Conservation (phyloP, 2,329 filamentous ascomycete species). For the Chrysoporthe cubensis region DNA sequence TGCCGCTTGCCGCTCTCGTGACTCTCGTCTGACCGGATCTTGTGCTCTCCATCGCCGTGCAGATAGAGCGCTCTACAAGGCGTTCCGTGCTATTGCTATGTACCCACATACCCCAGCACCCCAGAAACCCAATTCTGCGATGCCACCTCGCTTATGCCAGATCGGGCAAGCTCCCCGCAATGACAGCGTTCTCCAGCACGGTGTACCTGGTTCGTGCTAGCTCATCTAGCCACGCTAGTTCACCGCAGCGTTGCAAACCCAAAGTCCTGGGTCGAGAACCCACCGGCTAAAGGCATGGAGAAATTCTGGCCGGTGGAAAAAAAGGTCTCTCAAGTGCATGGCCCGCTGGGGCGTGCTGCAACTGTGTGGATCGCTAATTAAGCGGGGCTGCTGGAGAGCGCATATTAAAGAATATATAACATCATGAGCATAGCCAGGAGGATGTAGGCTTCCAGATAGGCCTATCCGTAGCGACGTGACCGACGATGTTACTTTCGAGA, state of each 20-base stretch:
- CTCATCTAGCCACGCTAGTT: not conserved
- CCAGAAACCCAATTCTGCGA: not conserved
- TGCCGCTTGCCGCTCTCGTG: no score
- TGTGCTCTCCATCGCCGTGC: no score
- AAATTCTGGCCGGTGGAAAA: slow-evolving; percentile 14
- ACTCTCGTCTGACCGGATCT: no score
- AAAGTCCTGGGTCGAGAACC: not conserved
- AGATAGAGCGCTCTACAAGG: no score
- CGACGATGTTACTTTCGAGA: slow-evolving; percentile 17
- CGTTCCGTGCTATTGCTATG: no score
- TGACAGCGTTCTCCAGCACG: not conserved
- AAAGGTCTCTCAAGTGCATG: not conserved
- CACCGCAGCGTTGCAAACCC: not conserved
- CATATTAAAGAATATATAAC: not conserved
- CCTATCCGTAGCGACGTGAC: not conserved
- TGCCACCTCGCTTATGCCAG: not conserved
- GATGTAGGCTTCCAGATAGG: not conserved
- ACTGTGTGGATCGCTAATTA: not conserved
- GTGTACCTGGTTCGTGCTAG: not conserved
- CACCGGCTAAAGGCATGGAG: slow-evolving; percentile 9
- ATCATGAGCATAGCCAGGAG: not conserved
- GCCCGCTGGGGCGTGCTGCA: not conserved
- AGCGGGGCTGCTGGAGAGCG: not conserved
- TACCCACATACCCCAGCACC: not conserved
- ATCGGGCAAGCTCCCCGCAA: slow-evolving; percentile 1